phyloP scores from a whole-genome alignment of 2,329 filamentous ascomycete genomes.

The Pezicula rhizophila region DNA sequence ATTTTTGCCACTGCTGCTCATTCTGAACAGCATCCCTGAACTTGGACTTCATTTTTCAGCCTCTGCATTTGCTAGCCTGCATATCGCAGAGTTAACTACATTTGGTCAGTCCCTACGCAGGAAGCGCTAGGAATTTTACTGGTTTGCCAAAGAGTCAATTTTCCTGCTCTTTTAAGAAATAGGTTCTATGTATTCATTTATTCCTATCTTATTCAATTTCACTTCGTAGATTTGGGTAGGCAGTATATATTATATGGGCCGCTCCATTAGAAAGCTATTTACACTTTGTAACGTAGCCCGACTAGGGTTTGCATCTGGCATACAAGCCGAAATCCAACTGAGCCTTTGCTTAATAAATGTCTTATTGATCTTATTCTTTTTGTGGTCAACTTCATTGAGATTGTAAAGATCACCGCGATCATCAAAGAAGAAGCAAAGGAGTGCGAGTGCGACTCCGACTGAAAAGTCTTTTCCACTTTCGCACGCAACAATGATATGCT shows the following conservation, averaged over 20 bases:
- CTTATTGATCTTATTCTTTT: slow-evolving; percentile 54
- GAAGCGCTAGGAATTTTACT: too few species aligned
- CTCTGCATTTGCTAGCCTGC: too few species aligned
- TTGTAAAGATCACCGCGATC: slow-evolving; percentile 45
- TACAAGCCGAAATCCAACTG: slow-evolving; percentile 74
- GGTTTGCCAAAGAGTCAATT: too few species aligned
- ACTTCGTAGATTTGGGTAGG: too few species aligned
- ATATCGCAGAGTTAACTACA: too few species aligned
- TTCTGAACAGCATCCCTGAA: too few species aligned
- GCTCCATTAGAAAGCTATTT: slow-evolving; percentile 77
- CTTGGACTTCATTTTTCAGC: too few species aligned
- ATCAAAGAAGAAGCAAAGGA: slow-evolving; percentile 69
- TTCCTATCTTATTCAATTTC: too few species aligned
- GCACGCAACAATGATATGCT: slow-evolving; percentile 57
- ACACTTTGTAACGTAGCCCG: slow-evolving; percentile 83
- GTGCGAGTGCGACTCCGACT: slow-evolving; percentile 67
- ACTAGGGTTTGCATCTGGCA: slow-evolving; percentile 76
- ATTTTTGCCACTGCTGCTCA: too few species aligned
- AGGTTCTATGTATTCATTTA: too few species aligned
- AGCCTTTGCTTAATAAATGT: slow-evolving; percentile 68
- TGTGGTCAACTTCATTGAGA: not conserved
- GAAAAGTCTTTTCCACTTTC: slow-evolving; percentile 75
- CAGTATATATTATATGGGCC: slow-evolving; percentile 5
- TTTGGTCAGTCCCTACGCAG: too few species aligned
- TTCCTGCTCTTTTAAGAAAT: too few species aligned